A percentile compares a stretch with the other conserved stretches of the same genome.
Evolutionary conservation across 257 asterid genomes (phyloP).

Genomic region (Solanum arcanum): DNA sequence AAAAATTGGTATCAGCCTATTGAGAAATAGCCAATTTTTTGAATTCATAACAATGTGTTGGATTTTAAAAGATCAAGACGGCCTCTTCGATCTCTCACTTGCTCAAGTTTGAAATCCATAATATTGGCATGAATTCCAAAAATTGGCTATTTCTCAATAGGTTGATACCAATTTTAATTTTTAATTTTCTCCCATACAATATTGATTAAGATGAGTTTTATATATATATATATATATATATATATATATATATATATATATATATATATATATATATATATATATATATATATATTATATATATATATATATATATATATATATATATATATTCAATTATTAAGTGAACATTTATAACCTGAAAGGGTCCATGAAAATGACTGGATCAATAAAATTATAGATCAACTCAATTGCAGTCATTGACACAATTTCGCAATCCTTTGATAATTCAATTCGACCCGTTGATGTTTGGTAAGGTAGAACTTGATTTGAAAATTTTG

Average conservation of each 20-base stretch:
- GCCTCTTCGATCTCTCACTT: not conserved
- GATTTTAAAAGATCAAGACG: not conserved
- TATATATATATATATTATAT: too few relatives aligned
- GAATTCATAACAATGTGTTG: not conserved
- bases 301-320: too few relatives aligned
- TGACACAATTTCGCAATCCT: slow-evolving; percentile 42
- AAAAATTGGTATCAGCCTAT: not conserved
- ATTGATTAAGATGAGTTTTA: too few relatives aligned
- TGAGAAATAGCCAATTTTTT: not conserved
- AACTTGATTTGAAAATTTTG: slow-evolving; percentile 27
- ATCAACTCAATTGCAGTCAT: slow-evolving; percentile 35
- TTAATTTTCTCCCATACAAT: too few relatives aligned
- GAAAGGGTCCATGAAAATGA: not conserved
- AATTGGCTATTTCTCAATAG: too few relatives aligned
- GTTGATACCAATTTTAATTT: too few relatives aligned
- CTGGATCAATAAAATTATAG: slow-evolving; percentile 52
- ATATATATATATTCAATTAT: too few relatives aligned
- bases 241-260: too few relatives aligned
- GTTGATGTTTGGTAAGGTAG: slow-evolving; percentile 17
- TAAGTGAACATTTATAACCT: too few relatives aligned
- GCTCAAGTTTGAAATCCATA: not conserved
- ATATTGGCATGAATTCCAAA: not conserved
- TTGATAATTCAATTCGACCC: slow-evolving; percentile 57
- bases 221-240: too few relatives aligned
- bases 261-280: too few relatives aligned